Evolutionary conservation across 1,139 yeast genomes (phyloP), one percentile per base, ranked within the genome.

Genomic region (Geotrichum candidum): DNA sequence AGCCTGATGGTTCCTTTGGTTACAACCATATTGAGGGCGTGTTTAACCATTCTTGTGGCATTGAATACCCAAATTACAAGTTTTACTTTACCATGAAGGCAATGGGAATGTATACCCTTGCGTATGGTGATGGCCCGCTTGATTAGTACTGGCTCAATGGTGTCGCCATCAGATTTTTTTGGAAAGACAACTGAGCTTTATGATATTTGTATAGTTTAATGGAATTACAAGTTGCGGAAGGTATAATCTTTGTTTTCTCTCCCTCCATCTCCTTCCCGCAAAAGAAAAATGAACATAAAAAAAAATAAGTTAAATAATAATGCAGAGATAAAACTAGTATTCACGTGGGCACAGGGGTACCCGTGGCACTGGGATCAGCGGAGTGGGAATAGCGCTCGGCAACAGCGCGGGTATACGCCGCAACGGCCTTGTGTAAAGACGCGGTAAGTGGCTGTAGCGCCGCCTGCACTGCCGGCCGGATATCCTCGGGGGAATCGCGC

Each of bases 41-140:
- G 0, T 95, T 95, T 79, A 95, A 95, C 73, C 97, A 94, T 71
- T 85, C 90, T 2, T 82, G 85, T 79, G 97, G 96, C 1, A 95
- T 95, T 70, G 98, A 94, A 73, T 95, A 95, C 72, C 99, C 99
- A 54, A 88, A 90, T 66, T 95, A 95, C 76, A 85, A 88, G 75
- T 94, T 88, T 70, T 78, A 91, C 65, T 95, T 95, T 75, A 87
- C 97, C 1, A 88, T 94, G 70, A 94, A 94, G 73, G 99, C 99
- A 0, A 77, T 94, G 58, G 99, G 99, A 0, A 79, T 94, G 69
- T 92, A 87, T 57, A 66, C 75, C 2, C 59, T 70, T 52, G 62
- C 59, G 50, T 71, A 67, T 51, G 69, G 68, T 7, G 59, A 60
- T 51, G 64, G 60, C n/a, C 54, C 53, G 38, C 51, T 55, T n/a